phyloP scores from a whole-genome alignment of 164 flowering plant genomes.

The Vitis riparia region DNA sequence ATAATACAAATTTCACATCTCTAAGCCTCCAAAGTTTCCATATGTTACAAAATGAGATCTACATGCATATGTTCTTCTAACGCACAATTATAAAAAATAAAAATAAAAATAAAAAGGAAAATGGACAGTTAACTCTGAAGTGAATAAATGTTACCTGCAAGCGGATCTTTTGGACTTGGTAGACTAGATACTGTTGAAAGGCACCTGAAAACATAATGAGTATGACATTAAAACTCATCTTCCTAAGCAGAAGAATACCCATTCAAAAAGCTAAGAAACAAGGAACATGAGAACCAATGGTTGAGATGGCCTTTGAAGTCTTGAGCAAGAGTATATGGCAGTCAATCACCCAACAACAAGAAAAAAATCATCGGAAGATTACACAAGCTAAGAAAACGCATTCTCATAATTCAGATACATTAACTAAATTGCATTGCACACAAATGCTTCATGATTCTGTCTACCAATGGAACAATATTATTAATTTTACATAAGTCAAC shows the following conservation, averaged over 20 bases:
- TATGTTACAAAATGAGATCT: no score
- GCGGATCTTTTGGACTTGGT: constrained; percentile 89
- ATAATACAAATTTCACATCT: no score
- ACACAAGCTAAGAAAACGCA: no score
- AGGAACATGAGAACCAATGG: background rate
- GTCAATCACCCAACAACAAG: background rate
- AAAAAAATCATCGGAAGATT: background rate
- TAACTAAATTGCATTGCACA: no score
- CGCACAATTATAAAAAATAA: no score
- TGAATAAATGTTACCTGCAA: constrained; percentile 61
- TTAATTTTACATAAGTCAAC: no score
- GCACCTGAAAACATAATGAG: constrained; percentile 40
- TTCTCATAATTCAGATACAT: no score
- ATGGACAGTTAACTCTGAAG: background rate
- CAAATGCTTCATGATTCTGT: no score
- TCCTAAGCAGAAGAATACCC: background rate
- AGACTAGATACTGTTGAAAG: constrained; percentile 87
- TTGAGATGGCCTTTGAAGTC: background rate
- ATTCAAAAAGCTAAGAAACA: background rate
- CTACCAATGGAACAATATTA: no score
- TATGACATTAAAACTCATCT: background rate
- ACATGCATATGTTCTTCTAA: no score
- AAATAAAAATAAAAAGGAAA: background rate
- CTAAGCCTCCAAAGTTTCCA: no score
- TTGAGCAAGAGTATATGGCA: background rate